These are phyloP conservation scores for Talaromyces funiculosus DNA, from an alignment of 2,329 filamentous ascomycete species.

Conservation along the genomic window DNA sequence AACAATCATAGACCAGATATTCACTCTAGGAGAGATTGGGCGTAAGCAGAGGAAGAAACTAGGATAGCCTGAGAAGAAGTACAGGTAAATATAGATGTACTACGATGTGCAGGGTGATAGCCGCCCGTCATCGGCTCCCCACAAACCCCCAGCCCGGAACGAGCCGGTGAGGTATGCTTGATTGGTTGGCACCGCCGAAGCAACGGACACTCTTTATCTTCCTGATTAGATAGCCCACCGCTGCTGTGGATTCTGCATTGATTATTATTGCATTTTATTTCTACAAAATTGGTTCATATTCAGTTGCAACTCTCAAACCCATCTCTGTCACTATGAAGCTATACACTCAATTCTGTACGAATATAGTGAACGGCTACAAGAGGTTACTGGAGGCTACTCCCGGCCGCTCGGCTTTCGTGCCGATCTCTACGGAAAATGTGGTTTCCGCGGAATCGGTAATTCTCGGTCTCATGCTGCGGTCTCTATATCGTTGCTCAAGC, in stretches of 20 bases:
- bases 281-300: neutral
- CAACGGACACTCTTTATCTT: neutral
- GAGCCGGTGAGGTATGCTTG: neutral
- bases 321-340: no score
- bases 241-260: neutral
- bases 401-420: neutral
- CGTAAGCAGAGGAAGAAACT: neutral
- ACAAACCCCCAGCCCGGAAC: neutral
- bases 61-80: neutral
- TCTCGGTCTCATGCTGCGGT: no score
- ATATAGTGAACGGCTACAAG: neutral
- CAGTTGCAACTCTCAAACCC: no score
- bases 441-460: neutral
- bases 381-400: neutral
- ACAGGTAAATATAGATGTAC: neutral
- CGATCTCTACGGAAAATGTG: neutral
- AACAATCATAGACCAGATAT: neutral
- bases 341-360: neutral
- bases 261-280: neutral
- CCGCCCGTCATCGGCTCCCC: neutral
- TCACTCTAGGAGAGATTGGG: neutral
- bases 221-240: neutral
- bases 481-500: neutral
- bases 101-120: no score
- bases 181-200: constrained; percentile 9